Evolutionary conservation across 768 basidiomycete species (phyloP).

Genomic region (Lactarius indigo): DNA sequence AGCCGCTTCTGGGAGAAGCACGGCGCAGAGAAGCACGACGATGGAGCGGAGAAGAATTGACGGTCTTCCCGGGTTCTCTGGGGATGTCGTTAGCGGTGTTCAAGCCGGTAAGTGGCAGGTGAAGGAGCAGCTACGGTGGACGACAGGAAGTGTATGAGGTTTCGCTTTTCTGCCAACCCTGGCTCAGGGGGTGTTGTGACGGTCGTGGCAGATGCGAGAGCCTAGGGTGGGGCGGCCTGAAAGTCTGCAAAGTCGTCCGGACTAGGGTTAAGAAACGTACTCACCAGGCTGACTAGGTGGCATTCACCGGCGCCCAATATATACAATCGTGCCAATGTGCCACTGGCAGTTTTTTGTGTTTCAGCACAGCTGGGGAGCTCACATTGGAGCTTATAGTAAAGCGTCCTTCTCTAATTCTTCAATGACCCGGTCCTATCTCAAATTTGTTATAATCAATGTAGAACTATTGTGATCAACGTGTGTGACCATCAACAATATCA

Average conservation of each 20-base stretch:
- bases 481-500: no score
- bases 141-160: slow-evolving; percentile 11
- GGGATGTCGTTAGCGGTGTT: background rate
- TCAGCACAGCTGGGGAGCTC: no score
- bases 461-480: no score
- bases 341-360: no score
- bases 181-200: slow-evolving; percentile 30
- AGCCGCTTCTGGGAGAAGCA: slow-evolving; percentile 25
- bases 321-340: no score
- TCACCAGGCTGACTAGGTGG: no score
- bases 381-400: no score
- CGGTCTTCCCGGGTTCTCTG: background rate
- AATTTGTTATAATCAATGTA: no score
- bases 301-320: no score
- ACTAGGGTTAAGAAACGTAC: no score
- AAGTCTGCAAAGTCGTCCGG: slow-evolving; percentile 78
- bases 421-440: no score
- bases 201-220: slow-evolving; percentile 49
- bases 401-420: no score
- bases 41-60: background rate
- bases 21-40: slow-evolving; percentile 11
- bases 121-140: background rate
- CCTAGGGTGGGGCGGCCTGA: slow-evolving; percentile 61
- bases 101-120: background rate
- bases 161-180: background rate